These are phyloP conservation scores for Pascua sp. DNA, from an alignment of 1,284 basidiomycete species.

Conservation along the genomic window DNA sequence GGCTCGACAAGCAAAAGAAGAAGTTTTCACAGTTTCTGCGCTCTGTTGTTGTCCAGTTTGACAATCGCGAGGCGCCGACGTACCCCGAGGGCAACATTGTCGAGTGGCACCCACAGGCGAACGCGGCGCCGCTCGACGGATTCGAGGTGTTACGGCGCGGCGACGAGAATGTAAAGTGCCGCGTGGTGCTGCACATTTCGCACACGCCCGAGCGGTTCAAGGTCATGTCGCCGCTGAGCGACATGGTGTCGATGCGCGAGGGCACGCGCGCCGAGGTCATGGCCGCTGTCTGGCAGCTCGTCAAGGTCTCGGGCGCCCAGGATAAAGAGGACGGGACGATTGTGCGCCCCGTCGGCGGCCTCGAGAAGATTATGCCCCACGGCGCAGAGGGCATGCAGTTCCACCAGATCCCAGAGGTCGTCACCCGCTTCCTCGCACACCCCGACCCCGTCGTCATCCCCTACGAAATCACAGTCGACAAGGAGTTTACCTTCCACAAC, in stretches of 20 bases:
- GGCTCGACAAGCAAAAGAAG: constrained; percentile 65
- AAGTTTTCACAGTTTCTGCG: constrained; percentile 88
- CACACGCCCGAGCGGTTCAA: constrained; percentile 85
- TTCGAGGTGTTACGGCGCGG: constrained; percentile 84
- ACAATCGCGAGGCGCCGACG: constrained; percentile 68
- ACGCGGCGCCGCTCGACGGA: constrained; percentile 70
- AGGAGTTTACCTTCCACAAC: constrained; percentile 47
- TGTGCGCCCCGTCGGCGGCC: constrained; percentile 69
- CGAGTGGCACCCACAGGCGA: constrained; percentile 56
- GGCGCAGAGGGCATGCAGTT: constrained; percentile 68
- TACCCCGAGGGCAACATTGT: constrained; percentile 64
- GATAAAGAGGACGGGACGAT: constrained; percentile 82
- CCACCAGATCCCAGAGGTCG: constrained; percentile 77
- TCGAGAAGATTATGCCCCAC: constrained; percentile 55
- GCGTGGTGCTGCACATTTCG: constrained; percentile 75
- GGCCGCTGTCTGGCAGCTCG: constrained; percentile 85
- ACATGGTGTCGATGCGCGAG: constrained; percentile 75
- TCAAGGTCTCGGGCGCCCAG: constrained; percentile 80
- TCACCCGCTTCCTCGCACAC: constrained; percentile 72
- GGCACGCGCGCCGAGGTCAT: constrained; percentile 79
- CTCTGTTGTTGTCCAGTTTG: constrained; percentile 78
- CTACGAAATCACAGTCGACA: constrained; percentile 54
- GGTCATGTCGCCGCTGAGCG: constrained; percentile 71
- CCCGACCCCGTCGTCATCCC: constrained; percentile 82
- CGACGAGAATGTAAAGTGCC: constrained; percentile 69